Conservation (phyloP, 192 early-diverging fungal species). For the Backusella macrospora region DNA sequence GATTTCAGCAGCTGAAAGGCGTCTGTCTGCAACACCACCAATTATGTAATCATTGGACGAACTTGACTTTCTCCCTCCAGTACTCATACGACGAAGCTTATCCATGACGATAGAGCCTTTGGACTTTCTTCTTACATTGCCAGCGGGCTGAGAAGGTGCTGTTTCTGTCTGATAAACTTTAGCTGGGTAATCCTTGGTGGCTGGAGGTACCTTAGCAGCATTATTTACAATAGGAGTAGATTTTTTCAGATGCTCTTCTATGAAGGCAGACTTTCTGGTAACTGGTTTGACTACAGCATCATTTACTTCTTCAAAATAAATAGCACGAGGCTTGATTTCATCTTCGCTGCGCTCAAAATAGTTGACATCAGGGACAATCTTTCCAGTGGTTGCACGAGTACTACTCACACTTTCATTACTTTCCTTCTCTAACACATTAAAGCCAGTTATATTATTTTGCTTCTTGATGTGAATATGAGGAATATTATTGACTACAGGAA, state of each 20-base stretch:
- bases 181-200: neutral
- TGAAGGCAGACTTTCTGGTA: neutral
- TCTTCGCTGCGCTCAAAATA: neutral
- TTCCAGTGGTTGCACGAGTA: conserved; percentile 11
- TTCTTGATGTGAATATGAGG: neutral
- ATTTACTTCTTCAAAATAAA: neutral
- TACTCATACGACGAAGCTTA: neutral
- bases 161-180: neutral
- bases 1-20: conserved; percentile 10
- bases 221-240: neutral
- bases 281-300: neutral
- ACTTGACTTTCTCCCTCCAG: neutral
- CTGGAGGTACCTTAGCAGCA: neutral
- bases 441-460: neutral
- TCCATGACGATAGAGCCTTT: conserved; percentile 5
- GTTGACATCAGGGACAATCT: conserved; percentile 9
- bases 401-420: conserved; percentile 16
- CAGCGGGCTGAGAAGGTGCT: neutral
- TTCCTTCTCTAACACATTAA: neutral
- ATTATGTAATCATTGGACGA: neutral
- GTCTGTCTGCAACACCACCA: neutral
- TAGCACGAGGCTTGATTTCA: conserved; percentile 6
- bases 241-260: neutral
- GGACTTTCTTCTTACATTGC: neutral
- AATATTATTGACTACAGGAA: no score